These are phyloP conservation scores for Cladorrhinum sp. DNA, from an alignment of 2,329 filamentous ascomycete species.

Conservation along the genomic window DNA sequence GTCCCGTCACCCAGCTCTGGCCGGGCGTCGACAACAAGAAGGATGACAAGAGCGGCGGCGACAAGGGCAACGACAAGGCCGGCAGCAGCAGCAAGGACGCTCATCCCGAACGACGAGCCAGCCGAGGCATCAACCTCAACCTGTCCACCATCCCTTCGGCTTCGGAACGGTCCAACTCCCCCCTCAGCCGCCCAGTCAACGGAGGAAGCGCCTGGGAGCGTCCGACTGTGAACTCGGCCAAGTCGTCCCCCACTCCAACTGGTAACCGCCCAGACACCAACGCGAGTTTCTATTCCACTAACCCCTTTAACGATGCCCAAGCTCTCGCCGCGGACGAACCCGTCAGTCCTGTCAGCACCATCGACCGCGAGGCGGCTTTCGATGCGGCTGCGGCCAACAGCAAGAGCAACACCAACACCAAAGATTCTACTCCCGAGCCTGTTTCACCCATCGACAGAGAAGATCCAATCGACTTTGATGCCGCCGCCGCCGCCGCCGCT, in stretches of 20 bases:
- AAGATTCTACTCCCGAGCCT: conserved; percentile 29
- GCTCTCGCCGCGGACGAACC: conserved; percentile 35
- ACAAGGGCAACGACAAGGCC: not conserved
- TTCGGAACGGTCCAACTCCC: conserved; percentile 19
- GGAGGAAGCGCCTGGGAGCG: conserved; percentile 47
- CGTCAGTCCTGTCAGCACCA: conserved; percentile 37
- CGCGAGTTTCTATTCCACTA: conserved; percentile 52
- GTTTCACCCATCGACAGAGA: conserved; percentile 27
- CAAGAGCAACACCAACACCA: conserved; percentile 32
- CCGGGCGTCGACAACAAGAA: conserved; percentile 51
- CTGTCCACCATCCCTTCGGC: conserved; percentile 29
- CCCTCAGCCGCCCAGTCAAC: conserved; percentile 25
- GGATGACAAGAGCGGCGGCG: not conserved
- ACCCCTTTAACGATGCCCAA: conserved; percentile 69
- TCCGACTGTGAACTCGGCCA: conserved; percentile 34
- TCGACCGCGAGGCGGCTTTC: conserved; percentile 30
- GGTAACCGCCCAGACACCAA: conserved; percentile 44
- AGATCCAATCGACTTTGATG: conserved; percentile 12
- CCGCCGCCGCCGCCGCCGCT: conserved; percentile 33
- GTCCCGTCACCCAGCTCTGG: conserved; percentile 79
- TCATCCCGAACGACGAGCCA: conserved; percentile 46
- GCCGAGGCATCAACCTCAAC: conserved; percentile 45
- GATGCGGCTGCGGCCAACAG: conserved; percentile 30
- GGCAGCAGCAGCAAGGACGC: conserved; percentile 19
- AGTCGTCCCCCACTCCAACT: conserved; percentile 27